These are phyloP conservation scores for Suillus subluteus DNA, from an alignment of 768 basidiomycete genomes.

Conservation along the genomic window DNA sequence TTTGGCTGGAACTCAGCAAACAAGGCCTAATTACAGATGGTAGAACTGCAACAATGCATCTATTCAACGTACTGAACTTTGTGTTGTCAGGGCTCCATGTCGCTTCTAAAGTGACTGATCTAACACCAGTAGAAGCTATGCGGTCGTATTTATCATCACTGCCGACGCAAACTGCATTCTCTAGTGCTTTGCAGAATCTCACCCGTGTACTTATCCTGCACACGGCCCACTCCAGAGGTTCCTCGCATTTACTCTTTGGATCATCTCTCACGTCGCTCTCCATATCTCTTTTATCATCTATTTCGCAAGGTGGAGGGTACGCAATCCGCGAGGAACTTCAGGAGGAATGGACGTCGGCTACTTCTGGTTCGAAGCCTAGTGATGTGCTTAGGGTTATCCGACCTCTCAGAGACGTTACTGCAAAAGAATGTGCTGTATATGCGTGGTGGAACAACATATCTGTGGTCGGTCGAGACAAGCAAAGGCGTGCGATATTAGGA, in stretches of 20 bases:
- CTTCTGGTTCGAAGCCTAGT: slow-evolving; percentile 9
- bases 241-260: slow-evolving; percentile 81
- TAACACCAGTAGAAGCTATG: slow-evolving; percentile 36
- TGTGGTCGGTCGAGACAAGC: slow-evolving; percentile 53
- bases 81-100: slow-evolving; percentile 28
- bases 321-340: slow-evolving; percentile 66
- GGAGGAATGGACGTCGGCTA: slow-evolving; percentile 64
- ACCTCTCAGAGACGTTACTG: slow-evolving; percentile 72
- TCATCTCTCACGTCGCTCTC: slow-evolving; percentile 81
- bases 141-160: slow-evolving; percentile 62
- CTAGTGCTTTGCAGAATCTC: slow-evolving; percentile 59
- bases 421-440: slow-evolving; percentile 81
- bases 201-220: slow-evolving; percentile 71
- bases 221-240: slow-evolving; percentile 56
- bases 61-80: not conserved
- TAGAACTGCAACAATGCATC: slow-evolving; percentile 10
- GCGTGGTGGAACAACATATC: slow-evolving; percentile 70
- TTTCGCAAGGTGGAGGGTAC: slow-evolving; percentile 79
- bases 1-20: slow-evolving; percentile 52
- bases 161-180: slow-evolving; percentile 75
- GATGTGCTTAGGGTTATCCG: slow-evolving; percentile 55
- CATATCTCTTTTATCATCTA: slow-evolving; percentile 70
- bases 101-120: slow-evolving; percentile 12
- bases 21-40: slow-evolving; percentile 50
- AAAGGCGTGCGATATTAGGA: slow-evolving; percentile 53